These are phyloP conservation scores for Coniochaeta sp. DNA, from an alignment of 2,329 filamentous ascomycete genomes.

Conservation along the genomic window DNA sequence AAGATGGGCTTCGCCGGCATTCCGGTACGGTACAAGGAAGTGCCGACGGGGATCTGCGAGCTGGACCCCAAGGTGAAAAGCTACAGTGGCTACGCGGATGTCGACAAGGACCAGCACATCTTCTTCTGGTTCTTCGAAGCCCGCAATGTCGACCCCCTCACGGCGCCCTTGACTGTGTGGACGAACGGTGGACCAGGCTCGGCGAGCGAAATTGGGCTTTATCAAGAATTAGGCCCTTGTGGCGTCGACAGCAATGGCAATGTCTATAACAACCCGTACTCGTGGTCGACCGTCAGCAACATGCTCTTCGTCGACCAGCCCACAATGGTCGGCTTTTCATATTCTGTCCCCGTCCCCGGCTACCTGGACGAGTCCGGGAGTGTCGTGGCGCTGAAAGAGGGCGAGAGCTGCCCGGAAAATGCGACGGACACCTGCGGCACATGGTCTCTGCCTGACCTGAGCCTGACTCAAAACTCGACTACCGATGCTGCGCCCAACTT, in stretches of 20 bases:
- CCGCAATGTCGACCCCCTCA: constrained; percentile 31
- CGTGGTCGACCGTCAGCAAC: constrained; percentile 52
- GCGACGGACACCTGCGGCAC: constrained; percentile 43
- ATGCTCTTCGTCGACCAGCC: constrained; percentile 57
- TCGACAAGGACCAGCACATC: constrained; percentile 29
- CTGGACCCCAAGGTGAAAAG: constrained; percentile 31
- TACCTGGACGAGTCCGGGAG: constrained; percentile 13
- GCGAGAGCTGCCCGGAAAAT: constrained; percentile 40
- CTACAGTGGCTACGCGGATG: constrained; percentile 34
- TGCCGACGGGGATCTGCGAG: constrained; percentile 37
- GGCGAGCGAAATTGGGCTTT: constrained; percentile 47
- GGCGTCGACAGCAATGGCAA: constrained; percentile 33
- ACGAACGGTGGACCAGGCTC: constrained; percentile 46
- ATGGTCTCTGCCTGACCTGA: constrained; percentile 42
- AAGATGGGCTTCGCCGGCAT: constrained; percentile 26
- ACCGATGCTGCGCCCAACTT: constrained; percentile 47
- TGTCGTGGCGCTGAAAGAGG: constrained; percentile 35
- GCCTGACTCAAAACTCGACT: constrained; percentile 45
- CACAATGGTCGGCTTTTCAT: constrained; percentile 49
- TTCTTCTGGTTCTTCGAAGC: constrained; percentile 46
- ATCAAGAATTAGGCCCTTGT: constrained; percentile 35
- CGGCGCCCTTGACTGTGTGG: constrained; percentile 43
- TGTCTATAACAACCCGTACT: constrained; percentile 46
- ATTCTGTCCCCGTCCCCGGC: constrained; percentile 28
- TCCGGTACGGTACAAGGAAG: constrained; percentile 39